Evolutionary conservation across 2,329 filamentous ascomycete species (phyloP).

Genomic region (Gnomoniopsis sp.): DNA sequence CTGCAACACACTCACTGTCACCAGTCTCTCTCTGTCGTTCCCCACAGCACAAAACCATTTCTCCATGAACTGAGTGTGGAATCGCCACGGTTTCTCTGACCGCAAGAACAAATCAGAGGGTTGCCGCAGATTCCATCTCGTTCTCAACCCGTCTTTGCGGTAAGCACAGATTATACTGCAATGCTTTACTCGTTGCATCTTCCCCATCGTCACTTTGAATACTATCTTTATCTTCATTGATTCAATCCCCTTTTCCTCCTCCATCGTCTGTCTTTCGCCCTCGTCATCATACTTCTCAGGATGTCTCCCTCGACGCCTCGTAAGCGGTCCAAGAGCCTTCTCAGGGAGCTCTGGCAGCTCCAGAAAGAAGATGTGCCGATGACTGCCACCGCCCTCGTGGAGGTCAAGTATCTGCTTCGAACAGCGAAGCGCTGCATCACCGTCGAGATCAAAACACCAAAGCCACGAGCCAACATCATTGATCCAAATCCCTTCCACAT

Average conservation of each 20-base stretch:
- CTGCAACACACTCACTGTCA: background rate
- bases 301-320: slow-evolving; percentile 14
- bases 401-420: slow-evolving; percentile 26
- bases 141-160: background rate
- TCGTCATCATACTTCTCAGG: background rate
- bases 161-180: background rate
- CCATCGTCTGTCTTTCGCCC: background rate
- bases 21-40: background rate
- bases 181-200: background rate
- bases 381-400: slow-evolving; percentile 21
- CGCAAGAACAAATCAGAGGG: background rate
- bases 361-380: slow-evolving; percentile 24
- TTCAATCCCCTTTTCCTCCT: background rate
- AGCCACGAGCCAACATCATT: slow-evolving; percentile 20
- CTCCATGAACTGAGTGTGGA: no score
- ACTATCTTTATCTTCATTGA: background rate
- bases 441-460: slow-evolving; percentile 8
- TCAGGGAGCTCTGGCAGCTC: slow-evolving; percentile 21
- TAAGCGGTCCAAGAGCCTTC: slow-evolving; percentile 14
- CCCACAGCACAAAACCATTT: background rate
- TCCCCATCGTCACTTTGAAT: background rate
- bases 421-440: slow-evolving; percentile 4
- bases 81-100: background rate
- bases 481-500: slow-evolving; percentile 17
- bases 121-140: background rate